Evolutionary conservation across 805 yeast genomes (phyloP), one percentile per base, ranked within the genome.

Genomic region (Starmerella davenportii): DNA sequence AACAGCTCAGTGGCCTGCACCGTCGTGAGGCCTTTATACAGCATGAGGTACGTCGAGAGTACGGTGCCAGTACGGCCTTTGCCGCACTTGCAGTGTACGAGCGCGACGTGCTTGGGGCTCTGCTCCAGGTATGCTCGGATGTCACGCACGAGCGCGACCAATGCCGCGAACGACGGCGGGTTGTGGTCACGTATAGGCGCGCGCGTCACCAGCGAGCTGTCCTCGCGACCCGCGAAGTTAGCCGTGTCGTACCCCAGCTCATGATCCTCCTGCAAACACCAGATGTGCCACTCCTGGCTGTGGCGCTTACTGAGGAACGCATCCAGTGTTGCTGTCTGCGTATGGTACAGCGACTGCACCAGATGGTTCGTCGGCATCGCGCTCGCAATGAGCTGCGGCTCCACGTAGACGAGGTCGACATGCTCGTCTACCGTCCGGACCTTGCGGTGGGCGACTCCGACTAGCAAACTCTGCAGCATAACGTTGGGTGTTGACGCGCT

Each of bases 31-130:
- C 58, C 58, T 25, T 55, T 53, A 37, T 57, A 53, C 37, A 62
- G 64, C 70, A 84, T 75, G 44, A 85, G 55, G 51, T 72, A 78
- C 0, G 84, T 80, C 43, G 79, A 71, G 5, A 70, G 69, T 1
- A 81, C 57, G 1, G 84, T 66, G 0, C 96, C 95, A 0, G 93
- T 76, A 21, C 96, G 62, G 1, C 96, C 96, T 56, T 82, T 84
- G 0, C 96, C 96, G 46, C 80, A 79, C 51, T 78, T 74, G 54
- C 96, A 87, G 53, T 87, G 95, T 5, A 87, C 55, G 1, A 79
- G 65, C 0, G 79, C 84, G 2, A 77, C 73, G 39, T 68, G 64
- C 0, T 56, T 41, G 1, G 58, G 48, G 17, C 54, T 46, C 14
- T 32, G 30, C 1, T 44, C 21, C 20, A 78, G 50, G 44, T 57